phyloP scores from a whole-genome alignment of 768 basidiomycete species.

The Pulveroboletus sp. region DNA sequence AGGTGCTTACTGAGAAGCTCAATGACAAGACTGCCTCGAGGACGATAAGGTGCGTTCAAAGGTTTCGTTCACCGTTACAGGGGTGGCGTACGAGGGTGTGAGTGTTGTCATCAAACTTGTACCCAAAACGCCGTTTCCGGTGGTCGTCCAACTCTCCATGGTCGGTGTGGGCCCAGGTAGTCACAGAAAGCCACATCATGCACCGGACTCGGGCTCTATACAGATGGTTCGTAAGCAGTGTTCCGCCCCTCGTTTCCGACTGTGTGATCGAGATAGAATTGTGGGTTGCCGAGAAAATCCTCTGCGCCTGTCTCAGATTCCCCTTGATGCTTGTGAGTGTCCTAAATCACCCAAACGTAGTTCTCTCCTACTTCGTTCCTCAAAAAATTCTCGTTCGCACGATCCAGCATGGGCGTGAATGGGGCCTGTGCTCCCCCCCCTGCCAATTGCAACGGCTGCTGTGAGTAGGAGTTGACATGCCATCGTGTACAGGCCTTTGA shows the following conservation, averaged over 20 bases:
- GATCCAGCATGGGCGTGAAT: constrained; percentile 6
- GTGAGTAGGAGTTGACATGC: constrained; percentile 16
- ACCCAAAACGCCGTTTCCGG: no score
- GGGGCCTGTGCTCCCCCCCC: neutral
- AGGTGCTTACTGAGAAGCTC: no score
- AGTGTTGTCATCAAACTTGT: no score
- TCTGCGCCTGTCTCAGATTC: neutral
- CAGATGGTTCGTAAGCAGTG: constrained; percentile 1
- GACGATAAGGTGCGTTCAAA: neutral
- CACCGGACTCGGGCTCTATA: neutral
- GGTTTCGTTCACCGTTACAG: constrained; percentile 1
- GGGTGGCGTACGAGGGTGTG: neutral
- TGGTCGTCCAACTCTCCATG: neutral
- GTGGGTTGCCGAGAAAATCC: neutral
- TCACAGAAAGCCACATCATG: neutral
- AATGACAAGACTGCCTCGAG: neutral
- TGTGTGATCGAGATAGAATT: neutral
- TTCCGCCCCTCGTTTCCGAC: neutral
- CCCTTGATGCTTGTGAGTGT: neutral
- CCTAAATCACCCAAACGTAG: neutral
- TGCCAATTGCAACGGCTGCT: constrained; percentile 1
- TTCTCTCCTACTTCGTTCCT: constrained; percentile 17
- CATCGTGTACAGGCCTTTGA: constrained; percentile 3
- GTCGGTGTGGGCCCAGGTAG: neutral
- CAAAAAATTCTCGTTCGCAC: constrained; percentile 13